Conservation (phyloP, 768 basidiomycete genomes). For the Pleurotus citrinopileatus region DNA sequence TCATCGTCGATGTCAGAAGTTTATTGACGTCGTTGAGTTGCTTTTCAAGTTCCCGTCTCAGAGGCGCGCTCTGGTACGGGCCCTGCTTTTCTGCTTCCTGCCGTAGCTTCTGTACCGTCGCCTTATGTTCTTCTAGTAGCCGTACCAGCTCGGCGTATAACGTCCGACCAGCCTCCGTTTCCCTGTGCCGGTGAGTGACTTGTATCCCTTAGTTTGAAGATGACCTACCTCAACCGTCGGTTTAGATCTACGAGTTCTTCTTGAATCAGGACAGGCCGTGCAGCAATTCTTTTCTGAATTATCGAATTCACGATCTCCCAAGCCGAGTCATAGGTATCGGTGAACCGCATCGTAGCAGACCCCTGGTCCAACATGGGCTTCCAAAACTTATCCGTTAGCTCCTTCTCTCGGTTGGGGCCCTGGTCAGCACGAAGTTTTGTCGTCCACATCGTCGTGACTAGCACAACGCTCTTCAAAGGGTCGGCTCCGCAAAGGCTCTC, state of each 20-base stretch:
- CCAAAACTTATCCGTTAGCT: slow-evolving; percentile 37
- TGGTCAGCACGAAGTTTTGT: slow-evolving; percentile 25
- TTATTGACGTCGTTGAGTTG: slow-evolving; percentile 18
- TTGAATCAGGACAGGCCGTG: slow-evolving; percentile 9
- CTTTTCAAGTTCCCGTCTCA: slow-evolving; percentile 15
- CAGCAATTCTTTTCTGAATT: not conserved
- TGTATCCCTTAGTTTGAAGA: no score
- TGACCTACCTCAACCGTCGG: slow-evolving; percentile 15
- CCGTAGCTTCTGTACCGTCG: slow-evolving; percentile 16
- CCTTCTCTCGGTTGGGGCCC: slow-evolving; percentile 33
- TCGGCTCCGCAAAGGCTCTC: slow-evolving; percentile 32
- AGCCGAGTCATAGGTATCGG: slow-evolving; percentile 7
- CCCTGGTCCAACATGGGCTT: slow-evolving; percentile 40
- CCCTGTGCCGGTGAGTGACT: not conserved
- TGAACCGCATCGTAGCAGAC: slow-evolving; percentile 18
- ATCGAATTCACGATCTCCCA: slow-evolving; percentile 13
- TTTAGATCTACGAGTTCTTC: slow-evolving; percentile 12
- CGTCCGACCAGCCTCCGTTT: slow-evolving; percentile 10
- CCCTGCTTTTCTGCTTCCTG: slow-evolving; percentile 13
- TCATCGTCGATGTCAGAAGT: slow-evolving; percentile 19
- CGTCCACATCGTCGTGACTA: slow-evolving; percentile 3
- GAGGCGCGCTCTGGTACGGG: not conserved
- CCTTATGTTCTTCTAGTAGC: slow-evolving; percentile 10
- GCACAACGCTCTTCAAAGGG: not conserved
- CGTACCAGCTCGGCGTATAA: slow-evolving; percentile 7